phyloP scores from a whole-genome alignment of 1,284 basidiomycete genomes.

The Cutaneotrichosporon sp. region DNA sequence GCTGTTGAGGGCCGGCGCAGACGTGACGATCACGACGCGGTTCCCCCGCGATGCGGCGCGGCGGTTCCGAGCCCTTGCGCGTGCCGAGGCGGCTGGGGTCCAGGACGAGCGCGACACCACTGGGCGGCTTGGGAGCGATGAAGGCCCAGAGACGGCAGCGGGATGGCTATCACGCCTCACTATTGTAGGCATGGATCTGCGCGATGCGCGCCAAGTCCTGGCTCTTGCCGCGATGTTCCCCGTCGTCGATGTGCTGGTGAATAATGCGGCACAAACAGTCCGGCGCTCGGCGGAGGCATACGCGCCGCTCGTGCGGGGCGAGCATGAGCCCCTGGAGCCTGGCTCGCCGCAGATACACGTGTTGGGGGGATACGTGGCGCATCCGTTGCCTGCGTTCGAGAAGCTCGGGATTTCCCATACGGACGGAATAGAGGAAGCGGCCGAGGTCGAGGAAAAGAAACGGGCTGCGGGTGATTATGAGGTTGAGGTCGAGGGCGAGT shows the following conservation, averaged over 20 bases:
- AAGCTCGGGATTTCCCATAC: neutral
- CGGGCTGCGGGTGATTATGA: too few relatives aligned
- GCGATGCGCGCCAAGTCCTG: neutral
- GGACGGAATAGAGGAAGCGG: too few relatives aligned
- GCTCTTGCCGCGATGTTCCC: neutral
- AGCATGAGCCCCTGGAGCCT: neutral
- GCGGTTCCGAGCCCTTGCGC: neutral
- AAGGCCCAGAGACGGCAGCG: neutral
- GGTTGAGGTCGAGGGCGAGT: too few relatives aligned
- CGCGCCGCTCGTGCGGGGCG: neutral
- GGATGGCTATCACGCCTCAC: neutral
- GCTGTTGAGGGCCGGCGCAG: constrained; percentile 1
- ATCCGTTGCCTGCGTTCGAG: neutral
- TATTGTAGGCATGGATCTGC: neutral
- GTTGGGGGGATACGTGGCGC: neutral
- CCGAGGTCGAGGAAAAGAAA: too few relatives aligned
- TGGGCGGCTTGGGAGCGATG: too few relatives aligned
- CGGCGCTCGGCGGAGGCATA: neutral
- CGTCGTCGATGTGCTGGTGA: neutral
- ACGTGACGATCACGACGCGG: neutral
- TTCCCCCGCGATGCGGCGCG: constrained; percentile 1
- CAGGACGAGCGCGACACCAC: too few relatives aligned
- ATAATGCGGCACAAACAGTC: constrained; percentile 2
- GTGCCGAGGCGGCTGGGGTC: neutral
- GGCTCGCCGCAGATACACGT: neutral